Evolutionary conservation across 805 yeast genomes (phyloP).

Genomic region (Nakazawaea ernobii): DNA sequence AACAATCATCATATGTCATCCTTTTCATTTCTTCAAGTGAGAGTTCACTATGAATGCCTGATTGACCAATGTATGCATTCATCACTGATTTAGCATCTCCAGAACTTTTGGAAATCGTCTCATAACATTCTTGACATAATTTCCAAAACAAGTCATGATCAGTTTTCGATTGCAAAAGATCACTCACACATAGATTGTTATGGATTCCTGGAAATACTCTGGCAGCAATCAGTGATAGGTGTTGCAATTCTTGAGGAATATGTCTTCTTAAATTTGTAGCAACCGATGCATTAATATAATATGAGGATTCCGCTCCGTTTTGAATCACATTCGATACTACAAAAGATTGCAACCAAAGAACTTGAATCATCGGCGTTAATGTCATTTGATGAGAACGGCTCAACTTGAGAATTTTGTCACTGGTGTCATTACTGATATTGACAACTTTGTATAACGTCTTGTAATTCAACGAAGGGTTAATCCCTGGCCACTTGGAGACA

Average conservation of each 20-base stretch:
- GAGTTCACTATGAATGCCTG: not conserved
- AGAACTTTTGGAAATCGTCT: not conserved
- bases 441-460: not conserved
- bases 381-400: slow-evolving; percentile 1
- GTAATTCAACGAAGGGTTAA: not conserved
- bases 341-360: not conserved
- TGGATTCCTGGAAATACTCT: slow-evolving; percentile 4
- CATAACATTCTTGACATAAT: not conserved
- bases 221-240: not conserved
- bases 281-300: slow-evolving; percentile 7
- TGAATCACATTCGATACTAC: not conserved
- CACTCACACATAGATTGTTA: slow-evolving; percentile 4
- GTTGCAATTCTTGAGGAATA: not conserved
- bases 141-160: slow-evolving; percentile 8
- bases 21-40: not conserved
- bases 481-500: slow-evolving; percentile 1
- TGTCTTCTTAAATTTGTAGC: slow-evolving; percentile 6
- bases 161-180: not conserved
- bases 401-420: not conserved
- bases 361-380: slow-evolving; percentile 6
- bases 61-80: not conserved
- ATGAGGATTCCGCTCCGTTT: not conserved
- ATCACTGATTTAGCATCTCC: slow-evolving; percentile 1
- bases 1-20: not conserved
- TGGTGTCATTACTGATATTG: not conserved